phyloP scores from a whole-genome alignment of 139 green algal species.

The Nannochloris sp. region DNA sequence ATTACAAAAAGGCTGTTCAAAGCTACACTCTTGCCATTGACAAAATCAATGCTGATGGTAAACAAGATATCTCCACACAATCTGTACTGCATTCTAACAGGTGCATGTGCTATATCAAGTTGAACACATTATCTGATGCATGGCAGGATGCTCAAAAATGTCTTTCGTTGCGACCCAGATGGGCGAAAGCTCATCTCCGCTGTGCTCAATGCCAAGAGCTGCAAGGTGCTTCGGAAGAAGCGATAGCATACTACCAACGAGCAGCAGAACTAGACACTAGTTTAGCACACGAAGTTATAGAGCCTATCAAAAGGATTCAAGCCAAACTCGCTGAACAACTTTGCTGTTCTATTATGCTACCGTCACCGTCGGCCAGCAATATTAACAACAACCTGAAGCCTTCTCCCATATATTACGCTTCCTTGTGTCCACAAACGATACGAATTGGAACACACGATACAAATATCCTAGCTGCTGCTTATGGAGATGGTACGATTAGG shows the following conservation, averaged over 20 bases:
- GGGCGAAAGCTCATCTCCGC: slow-evolving; percentile 10
- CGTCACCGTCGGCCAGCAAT: neutral
- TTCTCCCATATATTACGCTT: slow-evolving; percentile 7
- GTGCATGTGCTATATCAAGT: neutral
- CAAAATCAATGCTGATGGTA: no score
- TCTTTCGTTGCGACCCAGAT: neutral
- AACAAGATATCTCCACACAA: neutral
- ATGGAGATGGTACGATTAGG: neutral
- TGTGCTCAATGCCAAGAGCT: neutral
- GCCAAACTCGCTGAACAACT: neutral
- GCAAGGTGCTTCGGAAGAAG: neutral
- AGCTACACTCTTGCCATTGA: neutral
- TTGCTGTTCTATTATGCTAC: neutral
- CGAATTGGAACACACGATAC: neutral
- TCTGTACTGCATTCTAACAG: slow-evolving; percentile 7
- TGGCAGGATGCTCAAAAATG: neutral
- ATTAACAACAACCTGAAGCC: no score
- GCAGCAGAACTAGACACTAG: slow-evolving; percentile 2
- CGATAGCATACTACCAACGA: neutral
- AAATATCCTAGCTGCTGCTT: neutral
- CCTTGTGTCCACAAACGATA: no score
- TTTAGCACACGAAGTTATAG: neutral
- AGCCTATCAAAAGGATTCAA: neutral
- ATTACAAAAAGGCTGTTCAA: neutral
- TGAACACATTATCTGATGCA: neutral